A percentile compares a stretch with the other conserved stretches of the same genome.
These are phyloP conservation scores for Rubroboletus pulcherrimus DNA, from an alignment of 768 basidiomycete genomes.

Conservation along the genomic window DNA sequence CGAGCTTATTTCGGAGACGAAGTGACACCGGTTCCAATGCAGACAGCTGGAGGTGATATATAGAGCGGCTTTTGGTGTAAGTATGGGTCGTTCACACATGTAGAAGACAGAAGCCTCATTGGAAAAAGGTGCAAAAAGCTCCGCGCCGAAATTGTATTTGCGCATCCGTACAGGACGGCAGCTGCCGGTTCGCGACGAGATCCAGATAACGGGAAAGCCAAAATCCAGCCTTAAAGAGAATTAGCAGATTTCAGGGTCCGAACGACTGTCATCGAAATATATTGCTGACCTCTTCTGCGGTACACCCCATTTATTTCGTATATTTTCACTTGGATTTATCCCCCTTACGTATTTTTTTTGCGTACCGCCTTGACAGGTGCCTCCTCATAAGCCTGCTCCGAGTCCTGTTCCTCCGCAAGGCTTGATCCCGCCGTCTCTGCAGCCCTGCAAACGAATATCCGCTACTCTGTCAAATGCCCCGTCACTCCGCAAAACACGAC, in stretches of 20 bases:
- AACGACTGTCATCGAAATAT: constrained; percentile 26
- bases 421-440: constrained; percentile 25
- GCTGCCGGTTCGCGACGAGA: constrained; percentile 28
- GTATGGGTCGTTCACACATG: constrained; percentile 20
- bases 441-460: constrained; percentile 25
- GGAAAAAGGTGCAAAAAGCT: constrained; percentile 19
- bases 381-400: constrained; percentile 33
- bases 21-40: neutral
- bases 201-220: constrained; percentile 33
- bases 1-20: neutral
- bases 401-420: constrained; percentile 23
- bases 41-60: constrained; percentile 6
- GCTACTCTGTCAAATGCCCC: constrained; percentile 24
- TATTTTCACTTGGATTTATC: constrained; percentile 20
- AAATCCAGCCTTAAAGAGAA: constrained; percentile 29
- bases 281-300: constrained; percentile 17
- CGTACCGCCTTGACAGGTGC: constrained; percentile 35
- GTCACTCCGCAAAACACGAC: constrained; percentile 30
- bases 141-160: constrained; percentile 32
- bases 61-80: constrained; percentile 9
- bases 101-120: constrained; percentile 9
- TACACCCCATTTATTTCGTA: constrained; percentile 25
- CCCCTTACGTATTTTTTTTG: constrained; percentile 34
- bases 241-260: constrained; percentile 33
- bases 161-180: constrained; percentile 27